These are phyloP conservation scores for Dentipellis fragilis DNA, from an alignment of 768 basidiomycete genomes.

Conservation along the genomic window DNA sequence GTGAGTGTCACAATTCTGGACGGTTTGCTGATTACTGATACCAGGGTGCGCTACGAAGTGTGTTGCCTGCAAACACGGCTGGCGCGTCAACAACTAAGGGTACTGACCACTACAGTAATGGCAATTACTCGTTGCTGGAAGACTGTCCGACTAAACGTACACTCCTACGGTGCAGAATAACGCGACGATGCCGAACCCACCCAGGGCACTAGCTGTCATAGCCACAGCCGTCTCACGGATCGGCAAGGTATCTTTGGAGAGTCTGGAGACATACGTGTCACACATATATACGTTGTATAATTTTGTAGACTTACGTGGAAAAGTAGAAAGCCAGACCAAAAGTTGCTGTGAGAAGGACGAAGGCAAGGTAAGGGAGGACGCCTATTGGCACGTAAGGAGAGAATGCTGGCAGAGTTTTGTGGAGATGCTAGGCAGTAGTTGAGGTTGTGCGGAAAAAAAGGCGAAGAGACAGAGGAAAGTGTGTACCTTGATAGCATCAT, in stretches of 20 bases:
- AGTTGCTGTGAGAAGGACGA: conserved; percentile 60
- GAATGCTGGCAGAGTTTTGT: conserved; percentile 62
- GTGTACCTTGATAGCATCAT: conserved; percentile 45
- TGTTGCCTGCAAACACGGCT: conserved; percentile 64
- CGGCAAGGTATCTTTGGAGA: conserved; percentile 62
- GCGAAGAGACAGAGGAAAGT: background rate
- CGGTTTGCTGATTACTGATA: background rate
- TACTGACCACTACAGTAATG: background rate
- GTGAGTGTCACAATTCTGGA: conserved; percentile 36
- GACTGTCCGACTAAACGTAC: conserved; percentile 44
- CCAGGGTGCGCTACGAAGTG: conserved; percentile 38
- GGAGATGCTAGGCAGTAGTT: conserved; percentile 36
- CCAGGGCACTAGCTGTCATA: conserved; percentile 62
- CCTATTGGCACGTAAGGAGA: conserved; percentile 55
- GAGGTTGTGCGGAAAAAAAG: conserved; percentile 1
- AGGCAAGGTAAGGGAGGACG: conserved; percentile 65
- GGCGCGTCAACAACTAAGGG: conserved; percentile 68
- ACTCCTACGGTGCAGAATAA: conserved; percentile 83
- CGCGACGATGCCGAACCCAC: conserved; percentile 83
- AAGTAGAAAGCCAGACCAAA: conserved; percentile 88
- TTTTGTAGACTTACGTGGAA: conserved; percentile 51
- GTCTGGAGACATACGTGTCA: conserved; percentile 33
- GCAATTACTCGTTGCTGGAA: background rate
- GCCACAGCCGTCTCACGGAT: conserved; percentile 64
- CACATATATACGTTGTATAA: background rate